Evolutionary conservation across 2,329 filamentous ascomycete species (phyloP), one percentile per base, ranked within the genome.

Genomic region (Beauveria brongniartii): DNA sequence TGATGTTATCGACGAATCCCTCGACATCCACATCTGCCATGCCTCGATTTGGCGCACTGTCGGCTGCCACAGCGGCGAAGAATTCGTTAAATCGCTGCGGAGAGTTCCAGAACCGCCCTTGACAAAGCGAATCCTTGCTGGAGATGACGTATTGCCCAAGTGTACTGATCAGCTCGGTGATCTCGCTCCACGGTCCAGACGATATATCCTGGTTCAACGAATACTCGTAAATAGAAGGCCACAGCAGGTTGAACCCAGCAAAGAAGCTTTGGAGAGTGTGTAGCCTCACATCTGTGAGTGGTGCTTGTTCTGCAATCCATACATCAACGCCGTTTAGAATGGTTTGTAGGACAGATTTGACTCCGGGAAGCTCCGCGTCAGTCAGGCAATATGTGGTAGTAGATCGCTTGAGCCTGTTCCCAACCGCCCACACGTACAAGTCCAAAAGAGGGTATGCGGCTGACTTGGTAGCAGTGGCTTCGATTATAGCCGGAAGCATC

Each of bases 401-500:
- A 72, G 60, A 46, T 63, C 62, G 12, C 69, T 68, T 22, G 66
- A 77, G 66, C 58, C 74, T 72, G 54, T 65, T 69, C 8, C 47
- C 22, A 63, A 83, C 62, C 2, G 79, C 80, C 30, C 73, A 71
- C 24, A 72, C 69, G 64, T 84, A 84, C 20, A 82, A 74, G 48
- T 82, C 76, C 7, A 85, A 65, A 52, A 85, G 67, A 16, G 79
- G 72, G 70, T 78, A 84, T 0, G 75, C 75, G 14, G 74, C 69
- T 3, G 67, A 67, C 12, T 68, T 69, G 8, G 67, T 64, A 12
- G 72, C 66, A 0, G 73, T 71, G 1, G 78, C 75, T 50, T 67
- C 72, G 14, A 84, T 68, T 5, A 81, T 73, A n/a, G 81, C 78
- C 0, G 83, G 82, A 3, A 86, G 65, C 80, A 85, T 84, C 54